phyloP scores from a whole-genome alignment of 768 basidiomycete species.

The Tylopilus felleus region DNA sequence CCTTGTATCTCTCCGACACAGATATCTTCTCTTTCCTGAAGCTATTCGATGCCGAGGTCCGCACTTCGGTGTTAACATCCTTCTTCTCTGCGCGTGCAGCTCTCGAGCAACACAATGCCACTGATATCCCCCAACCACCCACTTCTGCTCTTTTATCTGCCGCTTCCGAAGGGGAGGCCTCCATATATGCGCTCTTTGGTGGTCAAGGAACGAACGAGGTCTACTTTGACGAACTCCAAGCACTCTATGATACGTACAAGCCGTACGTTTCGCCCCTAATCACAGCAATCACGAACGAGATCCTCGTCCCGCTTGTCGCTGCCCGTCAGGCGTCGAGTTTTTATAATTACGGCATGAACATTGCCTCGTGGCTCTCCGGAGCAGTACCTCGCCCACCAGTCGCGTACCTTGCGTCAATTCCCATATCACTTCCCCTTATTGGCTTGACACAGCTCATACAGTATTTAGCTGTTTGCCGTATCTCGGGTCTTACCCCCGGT shows the following conservation, averaged over 20 bases:
- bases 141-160: constrained; percentile 68
- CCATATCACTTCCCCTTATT: constrained; percentile 93
- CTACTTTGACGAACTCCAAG: constrained; percentile 94
- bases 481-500: constrained; percentile 72
- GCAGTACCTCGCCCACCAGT: constrained; percentile 66
- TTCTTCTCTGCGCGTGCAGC: constrained; percentile 77
- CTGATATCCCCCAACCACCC: constrained; percentile 56
- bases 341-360: constrained; percentile 80
- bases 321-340: constrained; percentile 54
- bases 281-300: constrained; percentile 53
- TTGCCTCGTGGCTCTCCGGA: constrained; percentile 80
- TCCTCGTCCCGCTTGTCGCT: constrained; percentile 69
- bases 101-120: constrained; percentile 54
- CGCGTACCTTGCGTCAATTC: constrained; percentile 88
- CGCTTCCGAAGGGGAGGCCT: constrained; percentile 58
- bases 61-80: constrained; percentile 70
- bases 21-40: constrained; percentile 85
- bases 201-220: constrained; percentile 98
- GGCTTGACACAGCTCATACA: constrained; percentile 95
- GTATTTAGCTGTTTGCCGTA: constrained; percentile 78
- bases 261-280: constrained; percentile 81
- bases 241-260: constrained; percentile 86
- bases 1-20: constrained; percentile 62
- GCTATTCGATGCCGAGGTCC: constrained; percentile 67
- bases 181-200: constrained; percentile 90